Evolutionary conservation across 176 grass and related monocot genomes (phyloP).

Genomic region (Panicum miliaceum): DNA sequence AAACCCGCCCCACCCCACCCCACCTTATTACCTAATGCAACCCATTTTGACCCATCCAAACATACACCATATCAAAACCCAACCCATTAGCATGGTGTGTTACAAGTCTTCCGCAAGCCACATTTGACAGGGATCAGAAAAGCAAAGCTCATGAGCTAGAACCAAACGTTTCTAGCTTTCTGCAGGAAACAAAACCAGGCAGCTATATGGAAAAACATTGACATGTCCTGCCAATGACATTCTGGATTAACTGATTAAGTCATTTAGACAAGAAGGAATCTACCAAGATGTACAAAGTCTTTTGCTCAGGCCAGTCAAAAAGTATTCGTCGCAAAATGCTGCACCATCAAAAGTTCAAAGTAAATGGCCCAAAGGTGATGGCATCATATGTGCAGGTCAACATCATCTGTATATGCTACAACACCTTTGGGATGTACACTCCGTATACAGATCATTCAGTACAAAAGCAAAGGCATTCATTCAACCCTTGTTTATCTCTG

Average conservation of each 20-base stretch:
- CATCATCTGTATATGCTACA: slow-evolving; percentile 40
- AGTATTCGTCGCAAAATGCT: slow-evolving; percentile 10
- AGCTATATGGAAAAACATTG: neutral
- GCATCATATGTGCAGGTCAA: slow-evolving; percentile 6
- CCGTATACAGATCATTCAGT: slow-evolving; percentile 38
- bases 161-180: neutral
- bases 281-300: slow-evolving; percentile 1
- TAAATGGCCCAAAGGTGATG: too few relatives aligned
- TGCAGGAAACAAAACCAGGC: neutral
- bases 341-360: neutral
- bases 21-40: too few relatives aligned
- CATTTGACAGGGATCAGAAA: neutral
- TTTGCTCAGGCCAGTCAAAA: slow-evolving; percentile 21
- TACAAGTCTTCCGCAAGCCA: too few relatives aligned
- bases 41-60: too few relatives aligned
- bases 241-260: neutral
- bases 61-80: too few relatives aligned
- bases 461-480: neutral
- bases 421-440: slow-evolving; percentile 33
- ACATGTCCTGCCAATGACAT: neutral
- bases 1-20: too few relatives aligned
- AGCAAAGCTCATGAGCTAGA: neutral
- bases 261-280: neutral
- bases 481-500: neutral
- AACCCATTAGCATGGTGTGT: too few relatives aligned